Conservation (phyloP, 2,329 filamentous ascomycete genomes). For the Fusarium sublunatum region DNA sequence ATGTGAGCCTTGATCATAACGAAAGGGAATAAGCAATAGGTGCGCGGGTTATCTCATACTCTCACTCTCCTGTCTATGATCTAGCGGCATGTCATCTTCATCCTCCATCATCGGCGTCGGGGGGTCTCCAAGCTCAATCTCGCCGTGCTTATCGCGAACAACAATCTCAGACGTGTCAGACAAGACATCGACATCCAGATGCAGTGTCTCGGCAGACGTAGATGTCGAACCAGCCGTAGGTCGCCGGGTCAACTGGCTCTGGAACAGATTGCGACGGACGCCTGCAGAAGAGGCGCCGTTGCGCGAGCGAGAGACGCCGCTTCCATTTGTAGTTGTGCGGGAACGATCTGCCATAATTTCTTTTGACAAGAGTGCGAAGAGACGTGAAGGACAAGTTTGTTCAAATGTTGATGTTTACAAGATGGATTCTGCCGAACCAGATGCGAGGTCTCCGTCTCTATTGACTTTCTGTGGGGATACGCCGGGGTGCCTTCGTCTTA, state of each 20-base stretch:
- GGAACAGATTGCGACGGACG: conserved; percentile 65
- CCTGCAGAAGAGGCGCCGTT: conserved; percentile 38
- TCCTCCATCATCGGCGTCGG: conserved; percentile 65
- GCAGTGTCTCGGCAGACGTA: conserved; percentile 59
- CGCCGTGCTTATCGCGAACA: conserved; percentile 70
- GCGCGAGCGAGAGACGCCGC: conserved; percentile 30
- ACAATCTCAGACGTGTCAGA: conserved; percentile 67
- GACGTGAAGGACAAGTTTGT: conserved; percentile 3
- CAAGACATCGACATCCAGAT: conserved; percentile 60
- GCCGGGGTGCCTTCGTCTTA: conserved; percentile 25
- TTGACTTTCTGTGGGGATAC: conserved; percentile 45
- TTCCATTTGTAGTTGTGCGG: conserved; percentile 36
- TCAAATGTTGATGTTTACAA: conserved; percentile 16
- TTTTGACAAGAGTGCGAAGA: neutral
- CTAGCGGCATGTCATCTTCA: conserved; percentile 65
- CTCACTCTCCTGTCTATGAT: conserved; percentile 68
- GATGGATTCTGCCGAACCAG: conserved; percentile 16
- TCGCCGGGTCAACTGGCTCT: conserved; percentile 67
- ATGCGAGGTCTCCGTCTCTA: conserved; percentile 20
- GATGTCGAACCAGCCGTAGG: conserved; percentile 59
- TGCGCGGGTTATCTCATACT: conserved; percentile 52
- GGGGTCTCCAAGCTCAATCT: conserved; percentile 69
- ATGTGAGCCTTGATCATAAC: conserved; percentile 6
- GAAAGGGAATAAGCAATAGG: neutral
- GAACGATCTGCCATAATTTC: conserved; percentile 42